Percentiles rank a stretch among this genome's conserved stretches.
These are phyloP conservation scores for Taxillus chinensis DNA, from an alignment of 164 flowering plant species.

Conservation along the genomic window DNA sequence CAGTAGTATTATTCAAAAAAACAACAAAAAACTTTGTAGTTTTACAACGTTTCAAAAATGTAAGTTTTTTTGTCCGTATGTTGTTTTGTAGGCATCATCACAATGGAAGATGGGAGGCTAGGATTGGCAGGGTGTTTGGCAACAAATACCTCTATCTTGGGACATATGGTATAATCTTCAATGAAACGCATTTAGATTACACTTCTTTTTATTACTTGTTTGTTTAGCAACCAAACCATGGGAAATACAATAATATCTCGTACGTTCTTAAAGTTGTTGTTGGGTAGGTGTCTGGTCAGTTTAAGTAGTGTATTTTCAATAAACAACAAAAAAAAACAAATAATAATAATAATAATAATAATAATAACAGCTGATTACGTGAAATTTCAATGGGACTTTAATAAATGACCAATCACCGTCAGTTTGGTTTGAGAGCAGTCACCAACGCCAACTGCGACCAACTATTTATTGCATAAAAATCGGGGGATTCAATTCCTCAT, in stretches of 20 bases:
- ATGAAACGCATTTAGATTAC: no score
- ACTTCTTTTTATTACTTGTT: no score
- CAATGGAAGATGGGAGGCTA: slow-evolving; percentile 98
- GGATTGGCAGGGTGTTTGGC: slow-evolving; percentile 91
- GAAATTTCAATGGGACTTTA: background rate
- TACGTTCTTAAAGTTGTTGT: no score
- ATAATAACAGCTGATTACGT: background rate
- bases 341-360: no score
- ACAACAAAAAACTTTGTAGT: no score
- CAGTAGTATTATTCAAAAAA: no score
- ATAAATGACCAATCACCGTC: background rate
- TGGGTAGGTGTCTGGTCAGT: no score
- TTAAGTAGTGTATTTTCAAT: no score
- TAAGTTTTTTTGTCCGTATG: background rate
- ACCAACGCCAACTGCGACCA: background rate
- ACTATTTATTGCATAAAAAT: background rate
- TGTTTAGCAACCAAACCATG: no score
- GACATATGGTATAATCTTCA: slow-evolving; percentile 60
- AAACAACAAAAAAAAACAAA: no score
- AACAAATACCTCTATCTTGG: slow-evolving; percentile 95
- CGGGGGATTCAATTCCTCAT: background rate
- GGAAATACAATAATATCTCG: no score
- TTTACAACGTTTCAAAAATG: no score
- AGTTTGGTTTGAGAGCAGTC: background rate
- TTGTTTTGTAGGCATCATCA: slow-evolving; percentile 65